phyloP scores from a whole-genome alignment of 2,329 filamentous ascomycete species.

The Cadophora luteo-olivacea region DNA sequence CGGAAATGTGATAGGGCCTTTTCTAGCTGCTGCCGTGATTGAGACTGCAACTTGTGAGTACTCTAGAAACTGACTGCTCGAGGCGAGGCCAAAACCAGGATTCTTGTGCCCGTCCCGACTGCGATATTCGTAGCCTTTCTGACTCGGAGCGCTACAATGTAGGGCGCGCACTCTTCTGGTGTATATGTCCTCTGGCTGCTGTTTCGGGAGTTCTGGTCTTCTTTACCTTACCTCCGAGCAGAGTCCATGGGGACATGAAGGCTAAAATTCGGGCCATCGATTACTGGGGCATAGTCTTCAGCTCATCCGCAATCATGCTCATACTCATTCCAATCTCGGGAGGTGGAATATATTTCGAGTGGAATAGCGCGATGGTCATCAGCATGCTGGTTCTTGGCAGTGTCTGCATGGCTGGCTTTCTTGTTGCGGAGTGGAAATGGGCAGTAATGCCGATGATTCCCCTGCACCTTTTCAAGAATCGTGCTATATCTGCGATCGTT shows the following conservation, averaged over 20 bases:
- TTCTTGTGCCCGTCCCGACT: too few relatives aligned
- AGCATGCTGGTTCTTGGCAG: constrained; percentile 61
- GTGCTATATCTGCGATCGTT: constrained; percentile 60
- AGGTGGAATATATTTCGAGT: constrained; percentile 62
- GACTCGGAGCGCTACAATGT: neutral
- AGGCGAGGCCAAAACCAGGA: too few relatives aligned
- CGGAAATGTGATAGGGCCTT: constrained; percentile 52
- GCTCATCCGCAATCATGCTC: constrained; percentile 62
- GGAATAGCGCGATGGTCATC: constrained; percentile 63
- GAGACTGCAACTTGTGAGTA: constrained; percentile 41
- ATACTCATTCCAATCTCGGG: constrained; percentile 69
- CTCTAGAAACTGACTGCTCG: neutral
- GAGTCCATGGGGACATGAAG: constrained; percentile 53
- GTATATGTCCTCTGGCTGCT: constrained; percentile 58
- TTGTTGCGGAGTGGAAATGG: constrained; percentile 61
- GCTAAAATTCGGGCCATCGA: constrained; percentile 63
- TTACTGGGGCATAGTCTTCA: constrained; percentile 61
- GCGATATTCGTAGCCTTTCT: neutral
- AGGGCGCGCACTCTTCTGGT: constrained; percentile 55
- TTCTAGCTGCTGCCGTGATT: constrained; percentile 51
- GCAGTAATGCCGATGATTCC: constrained; percentile 65
- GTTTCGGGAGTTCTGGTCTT: constrained; percentile 53
- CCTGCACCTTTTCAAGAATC: constrained; percentile 59
- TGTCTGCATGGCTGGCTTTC: constrained; percentile 54
- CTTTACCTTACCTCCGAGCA: constrained; percentile 59